Evolutionary conservation across 768 basidiomycete genomes (phyloP).

Genomic region (Saitozyma sp.): DNA sequence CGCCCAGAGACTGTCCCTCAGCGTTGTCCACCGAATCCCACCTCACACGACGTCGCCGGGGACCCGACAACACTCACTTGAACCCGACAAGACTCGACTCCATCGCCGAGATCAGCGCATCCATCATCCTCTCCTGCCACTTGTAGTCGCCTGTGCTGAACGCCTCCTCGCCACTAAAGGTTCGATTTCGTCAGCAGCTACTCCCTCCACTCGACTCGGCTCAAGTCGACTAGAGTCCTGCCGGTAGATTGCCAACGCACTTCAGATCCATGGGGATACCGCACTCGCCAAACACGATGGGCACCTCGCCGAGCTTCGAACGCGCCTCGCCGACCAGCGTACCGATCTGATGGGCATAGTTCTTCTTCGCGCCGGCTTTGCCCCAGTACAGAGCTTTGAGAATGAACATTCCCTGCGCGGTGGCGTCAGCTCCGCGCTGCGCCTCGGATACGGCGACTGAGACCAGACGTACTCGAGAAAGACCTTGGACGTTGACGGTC

Average conservation of each 20-base stretch:
- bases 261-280: slow-evolving; percentile 98
- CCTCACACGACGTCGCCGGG: slow-evolving; percentile 1
- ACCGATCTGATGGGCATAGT: slow-evolving; percentile 76
- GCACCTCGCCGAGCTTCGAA: slow-evolving; percentile 71
- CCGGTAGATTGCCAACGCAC: slow-evolving; percentile 55
- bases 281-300: slow-evolving; percentile 86
- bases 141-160: slow-evolving; percentile 63
- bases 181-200: background rate
- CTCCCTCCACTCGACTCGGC: background rate
- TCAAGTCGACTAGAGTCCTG: background rate
- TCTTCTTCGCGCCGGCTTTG: slow-evolving; percentile 72
- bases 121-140: slow-evolving; percentile 92
- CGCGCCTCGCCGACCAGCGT: slow-evolving; percentile 74
- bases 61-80: slow-evolving; percentile 63
- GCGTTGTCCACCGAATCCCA: too few species aligned
- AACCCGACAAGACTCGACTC: slow-evolving; percentile 77
- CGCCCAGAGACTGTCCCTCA: slow-evolving; percentile 73
- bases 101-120: slow-evolving; percentile 76
- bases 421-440: background rate
- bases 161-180: slow-evolving; percentile 65
- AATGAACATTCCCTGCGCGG: slow-evolving; percentile 75
- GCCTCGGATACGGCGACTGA: background rate
- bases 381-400: slow-evolving; percentile 84
- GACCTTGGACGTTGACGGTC: slow-evolving; percentile 87
- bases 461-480: slow-evolving; percentile 67